Evolutionary conservation across 2,329 filamentous ascomycete species (phyloP).

Genomic region (Stemphylium vesicarium): DNA sequence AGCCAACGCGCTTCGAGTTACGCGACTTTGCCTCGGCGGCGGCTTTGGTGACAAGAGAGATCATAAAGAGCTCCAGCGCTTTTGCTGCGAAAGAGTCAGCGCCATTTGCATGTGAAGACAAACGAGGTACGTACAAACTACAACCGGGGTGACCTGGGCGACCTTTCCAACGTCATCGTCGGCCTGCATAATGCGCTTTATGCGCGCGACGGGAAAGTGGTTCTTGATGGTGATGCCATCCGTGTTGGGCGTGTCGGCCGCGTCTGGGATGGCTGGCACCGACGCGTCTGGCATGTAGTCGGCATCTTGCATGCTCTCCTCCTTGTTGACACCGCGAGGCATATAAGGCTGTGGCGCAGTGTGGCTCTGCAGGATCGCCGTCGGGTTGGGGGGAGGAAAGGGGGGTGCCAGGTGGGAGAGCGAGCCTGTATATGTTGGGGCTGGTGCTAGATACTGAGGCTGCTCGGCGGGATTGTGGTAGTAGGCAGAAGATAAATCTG

Average conservation of each 20-base stretch:
- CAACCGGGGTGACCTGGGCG: slow-evolving; percentile 94
- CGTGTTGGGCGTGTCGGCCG: slow-evolving; percentile 34
- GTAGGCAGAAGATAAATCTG: slow-evolving; percentile 55
- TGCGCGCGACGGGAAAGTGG: slow-evolving; percentile 95
- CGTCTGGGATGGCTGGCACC: slow-evolving; percentile 28
- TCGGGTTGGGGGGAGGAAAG: slow-evolving; percentile 29
- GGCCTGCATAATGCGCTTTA: slow-evolving; percentile 99
- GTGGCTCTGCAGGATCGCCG: slow-evolving; percentile 27
- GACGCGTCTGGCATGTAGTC: slow-evolving; percentile 47
- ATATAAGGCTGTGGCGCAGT: slow-evolving; percentile 28
- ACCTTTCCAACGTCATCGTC: slow-evolving; percentile 99
- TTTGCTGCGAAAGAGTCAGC: slow-evolving; percentile 65
- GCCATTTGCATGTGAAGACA: background rate
- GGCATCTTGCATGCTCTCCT: slow-evolving; percentile 43
- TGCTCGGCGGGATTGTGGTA: slow-evolving; percentile 48
- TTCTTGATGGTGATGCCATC: slow-evolving; percentile 80
- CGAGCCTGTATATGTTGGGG: slow-evolving; percentile 48
- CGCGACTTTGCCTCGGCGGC: slow-evolving; percentile 82
- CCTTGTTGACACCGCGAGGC: slow-evolving; percentile 36
- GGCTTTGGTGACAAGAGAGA: slow-evolving; percentile 86
- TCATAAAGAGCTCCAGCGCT: slow-evolving; percentile 97
- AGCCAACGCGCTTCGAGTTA: slow-evolving; percentile 87
- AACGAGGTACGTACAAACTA: slow-evolving; percentile 68
- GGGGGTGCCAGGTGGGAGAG: slow-evolving; percentile 37
- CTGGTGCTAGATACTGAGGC: slow-evolving; percentile 40